Evolutionary conservation across 306 rosid species (phyloP).

Genomic region (Astragalus membranaceus): DNA sequence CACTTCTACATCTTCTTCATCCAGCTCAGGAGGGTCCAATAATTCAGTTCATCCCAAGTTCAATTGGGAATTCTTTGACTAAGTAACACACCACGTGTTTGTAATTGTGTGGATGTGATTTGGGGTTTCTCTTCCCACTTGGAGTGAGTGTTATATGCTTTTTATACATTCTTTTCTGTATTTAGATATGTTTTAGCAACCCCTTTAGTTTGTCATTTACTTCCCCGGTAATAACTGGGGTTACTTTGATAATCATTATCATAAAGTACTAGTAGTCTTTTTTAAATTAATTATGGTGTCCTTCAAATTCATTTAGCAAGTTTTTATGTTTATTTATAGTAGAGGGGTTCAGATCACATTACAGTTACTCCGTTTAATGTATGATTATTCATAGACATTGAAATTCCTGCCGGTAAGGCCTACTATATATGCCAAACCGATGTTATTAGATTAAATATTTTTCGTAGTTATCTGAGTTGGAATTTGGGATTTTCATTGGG

Average conservation of each 20-base stretch:
- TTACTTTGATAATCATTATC: slow-evolving; percentile 33
- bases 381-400: too few species aligned
- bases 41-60: slow-evolving; percentile 53
- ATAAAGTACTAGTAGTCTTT: slow-evolving; percentile 15
- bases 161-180: slow-evolving; percentile 72
- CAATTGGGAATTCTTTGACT: slow-evolving; percentile 83
- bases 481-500: too few species aligned
- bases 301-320: slow-evolving; percentile 20
- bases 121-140: slow-evolving; percentile 47
- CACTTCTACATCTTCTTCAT: slow-evolving; percentile 24
- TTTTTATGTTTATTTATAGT: background rate
- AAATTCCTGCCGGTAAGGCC: too few species aligned
- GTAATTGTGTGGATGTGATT: slow-evolving; percentile 52
- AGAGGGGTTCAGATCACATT: background rate
- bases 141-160: slow-evolving; percentile 41
- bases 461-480: too few species aligned
- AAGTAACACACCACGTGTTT: slow-evolving; percentile 28
- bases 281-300: background rate
- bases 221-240: slow-evolving; percentile 58
- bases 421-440: too few species aligned
- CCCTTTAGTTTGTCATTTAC: slow-evolving; percentile 34
- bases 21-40: slow-evolving; percentile 21
- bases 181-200: slow-evolving; percentile 57
- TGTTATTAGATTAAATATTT: too few species aligned
- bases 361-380: background rate